phyloP scores from a whole-genome alignment of 352 stramenopile species.

The Globisporangium acanthophoron region DNA sequence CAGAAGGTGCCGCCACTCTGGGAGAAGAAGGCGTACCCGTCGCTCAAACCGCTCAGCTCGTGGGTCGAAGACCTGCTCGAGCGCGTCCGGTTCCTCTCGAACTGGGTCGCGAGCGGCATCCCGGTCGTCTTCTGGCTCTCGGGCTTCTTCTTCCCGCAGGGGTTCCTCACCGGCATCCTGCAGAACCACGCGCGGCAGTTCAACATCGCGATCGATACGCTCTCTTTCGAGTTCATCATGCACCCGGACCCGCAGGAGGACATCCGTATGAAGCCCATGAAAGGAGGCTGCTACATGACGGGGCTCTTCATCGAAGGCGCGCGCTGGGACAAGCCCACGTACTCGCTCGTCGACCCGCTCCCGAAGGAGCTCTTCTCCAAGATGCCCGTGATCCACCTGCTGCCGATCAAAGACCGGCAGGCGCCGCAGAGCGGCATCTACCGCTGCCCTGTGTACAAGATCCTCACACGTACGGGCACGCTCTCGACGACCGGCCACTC shows the following conservation, averaged over 20 bases:
- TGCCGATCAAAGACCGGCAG: slow-evolving; percentile 76
- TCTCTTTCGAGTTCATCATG: slow-evolving; percentile 81
- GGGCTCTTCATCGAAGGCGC: slow-evolving; percentile 90
- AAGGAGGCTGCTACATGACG: slow-evolving; percentile 88
- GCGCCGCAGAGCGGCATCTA: slow-evolving; percentile 84
- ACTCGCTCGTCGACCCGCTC: slow-evolving; percentile 83
- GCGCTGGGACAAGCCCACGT: slow-evolving; percentile 72
- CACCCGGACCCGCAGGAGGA: slow-evolving; percentile 41
- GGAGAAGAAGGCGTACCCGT: slow-evolving; percentile 89
- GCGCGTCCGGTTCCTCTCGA: slow-evolving; percentile 56
- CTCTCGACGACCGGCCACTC: slow-evolving; percentile 95
- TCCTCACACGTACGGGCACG: slow-evolving; percentile 90
- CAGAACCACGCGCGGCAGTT: slow-evolving; percentile 68
- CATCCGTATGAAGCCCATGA: slow-evolving; percentile 19
- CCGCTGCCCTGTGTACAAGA: slow-evolving; percentile 94
- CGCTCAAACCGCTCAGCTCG: slow-evolving; percentile 81
- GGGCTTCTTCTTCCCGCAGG: slow-evolving; percentile 94
- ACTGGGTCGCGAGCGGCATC: slow-evolving; percentile 33
- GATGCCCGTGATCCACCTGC: slow-evolving; percentile 88
- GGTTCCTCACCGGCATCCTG: slow-evolving; percentile 58
- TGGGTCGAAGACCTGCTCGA: slow-evolving; percentile 89
- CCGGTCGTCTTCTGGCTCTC: slow-evolving; percentile 77
- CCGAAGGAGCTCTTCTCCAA: slow-evolving; percentile 92
- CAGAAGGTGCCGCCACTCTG: slow-evolving; percentile 84
- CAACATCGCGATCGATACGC: slow-evolving; percentile 77